These are phyloP conservation scores for Miscanthus lutarioriparius DNA, from an alignment of 176 grass and related monocot genomes.

Conservation along the genomic window DNA sequence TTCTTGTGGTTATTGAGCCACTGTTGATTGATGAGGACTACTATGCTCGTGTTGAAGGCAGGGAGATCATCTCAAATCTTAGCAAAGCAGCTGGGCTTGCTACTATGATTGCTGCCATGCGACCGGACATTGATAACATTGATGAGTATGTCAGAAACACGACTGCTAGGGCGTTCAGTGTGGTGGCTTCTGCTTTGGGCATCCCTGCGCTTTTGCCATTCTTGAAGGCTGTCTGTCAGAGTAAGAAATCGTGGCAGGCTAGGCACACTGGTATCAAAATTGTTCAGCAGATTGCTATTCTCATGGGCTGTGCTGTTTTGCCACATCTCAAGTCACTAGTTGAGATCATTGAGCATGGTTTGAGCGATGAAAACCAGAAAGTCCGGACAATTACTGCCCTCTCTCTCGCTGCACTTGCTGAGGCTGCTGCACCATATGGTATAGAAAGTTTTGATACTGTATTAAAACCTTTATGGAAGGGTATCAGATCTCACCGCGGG, in stretches of 20 bases:
- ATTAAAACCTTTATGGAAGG: slow-evolving; percentile 98
- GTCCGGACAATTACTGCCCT: slow-evolving; percentile 93
- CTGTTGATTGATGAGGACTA: slow-evolving; percentile 98
- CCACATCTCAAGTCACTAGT: slow-evolving; percentile 91
- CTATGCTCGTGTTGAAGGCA: slow-evolving; percentile 96
- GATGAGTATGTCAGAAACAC: slow-evolving; percentile 99
- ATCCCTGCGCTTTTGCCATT: slow-evolving; percentile 87
- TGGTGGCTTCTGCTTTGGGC: slow-evolving; percentile 94
- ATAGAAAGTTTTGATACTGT: slow-evolving; percentile 98
- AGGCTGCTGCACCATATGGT: slow-evolving; percentile 90
- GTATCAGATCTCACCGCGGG: slow-evolving; percentile 82
- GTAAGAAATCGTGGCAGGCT: slow-evolving; percentile 92
- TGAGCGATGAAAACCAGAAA: slow-evolving; percentile 94
- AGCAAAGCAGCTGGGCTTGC: slow-evolving; percentile 98
- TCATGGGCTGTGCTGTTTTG: slow-evolving; percentile 92
- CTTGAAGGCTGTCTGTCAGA: slow-evolving; percentile 75
- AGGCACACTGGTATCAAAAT: slow-evolving; percentile 96
- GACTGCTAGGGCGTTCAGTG: slow-evolving; percentile 94
- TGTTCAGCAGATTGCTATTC: slow-evolving; percentile 96
- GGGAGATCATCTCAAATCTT: slow-evolving; percentile 96
- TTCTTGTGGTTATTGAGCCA: slow-evolving; percentile 94
- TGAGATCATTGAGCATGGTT: slow-evolving; percentile 96
- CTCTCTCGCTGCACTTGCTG: slow-evolving; percentile 92
- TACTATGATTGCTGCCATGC: slow-evolving; percentile 98
- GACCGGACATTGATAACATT: slow-evolving; percentile 96